Base-by-base conservation (phyloP, 352 stramenopile genomes). In the Pythium scleroteichum region DNA sequence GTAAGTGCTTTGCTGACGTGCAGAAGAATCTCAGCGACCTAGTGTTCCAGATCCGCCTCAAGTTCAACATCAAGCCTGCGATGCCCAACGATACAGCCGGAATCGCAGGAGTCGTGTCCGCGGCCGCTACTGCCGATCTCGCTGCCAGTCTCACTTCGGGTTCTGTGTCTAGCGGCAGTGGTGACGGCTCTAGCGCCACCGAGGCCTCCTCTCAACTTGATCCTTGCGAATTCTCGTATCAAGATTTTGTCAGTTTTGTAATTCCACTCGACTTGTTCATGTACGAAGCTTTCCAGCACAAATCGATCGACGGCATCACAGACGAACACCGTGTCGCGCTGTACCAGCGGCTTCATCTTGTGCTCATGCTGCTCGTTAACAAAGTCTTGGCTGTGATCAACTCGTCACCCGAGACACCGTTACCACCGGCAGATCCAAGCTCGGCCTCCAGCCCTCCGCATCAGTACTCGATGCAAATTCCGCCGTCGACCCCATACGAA, bases 241-340 rank as follows among this genome's bases (percentile, higher is more conserved):
- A 84, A 33, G 75, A 84, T 54, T 84, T 84, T 54, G 72, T 82
- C 48, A 61, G 60, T 47, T 75, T 75, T 29, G 63, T 84, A 33
- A 76, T 68, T 38, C 60, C 73, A 29, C 51, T 81, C 19, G 75
- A 84, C 57, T 54, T 84, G 47, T 82, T 79, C 61, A 82, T 79
- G 75, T 84, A 84, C 68, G 70, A 84, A 23, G 73, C 75, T 16
- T 84, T 84, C 54, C 75, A 84, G 53, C 54, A 76, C 50, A 79
- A 82, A 61, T 71, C 67, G 14, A 70, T 84, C 48, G 71, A 81
- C 14, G 66, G 67, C 22, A 66, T 84, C 27, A 66, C 59, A 14
- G 72, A 81, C 26, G 41, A 62, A 13, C 70, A 81, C 39, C 75
- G 75, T 13, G 32, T 65, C 38, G 55, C 59, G 20, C 58, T 84